Conservation (phyloP, 2,329 filamentous ascomycete species). For the Monosporascus sp. region DNA sequence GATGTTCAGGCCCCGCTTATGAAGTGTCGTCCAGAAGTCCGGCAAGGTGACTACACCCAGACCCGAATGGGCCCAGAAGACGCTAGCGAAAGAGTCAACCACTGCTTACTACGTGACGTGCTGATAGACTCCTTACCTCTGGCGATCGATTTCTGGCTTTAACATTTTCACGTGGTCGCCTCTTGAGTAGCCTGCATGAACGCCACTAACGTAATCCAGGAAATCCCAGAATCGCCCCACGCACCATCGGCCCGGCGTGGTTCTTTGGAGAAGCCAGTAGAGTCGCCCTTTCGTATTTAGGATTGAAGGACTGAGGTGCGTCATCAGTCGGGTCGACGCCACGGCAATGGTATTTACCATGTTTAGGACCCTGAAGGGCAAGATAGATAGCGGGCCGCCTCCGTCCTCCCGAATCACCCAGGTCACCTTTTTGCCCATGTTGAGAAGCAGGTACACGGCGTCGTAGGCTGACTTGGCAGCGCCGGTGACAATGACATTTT, state of each 20-base stretch:
- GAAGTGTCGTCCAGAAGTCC: slow-evolving; percentile 19
- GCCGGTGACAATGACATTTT: slow-evolving; percentile 16
- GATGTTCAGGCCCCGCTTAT: slow-evolving; percentile 13
- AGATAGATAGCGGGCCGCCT: slow-evolving; percentile 13
- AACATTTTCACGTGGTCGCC: slow-evolving; percentile 16
- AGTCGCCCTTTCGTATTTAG: slow-evolving; percentile 11
- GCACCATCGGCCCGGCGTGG: slow-evolving; percentile 10
- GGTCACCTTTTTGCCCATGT: slow-evolving; percentile 18
- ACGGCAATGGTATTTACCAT: slow-evolving; percentile 16
- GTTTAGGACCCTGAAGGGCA: slow-evolving; percentile 15
- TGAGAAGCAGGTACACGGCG: slow-evolving; percentile 18
- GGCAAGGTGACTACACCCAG: slow-evolving; percentile 15
- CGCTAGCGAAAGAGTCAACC: slow-evolving; percentile 8
- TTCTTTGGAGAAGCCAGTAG: slow-evolving; percentile 14
- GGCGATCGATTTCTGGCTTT: slow-evolving; percentile 17
- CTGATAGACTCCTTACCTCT: slow-evolving; percentile 11
- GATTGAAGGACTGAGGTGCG: slow-evolving; percentile 17
- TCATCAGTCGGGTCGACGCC: slow-evolving; percentile 16
- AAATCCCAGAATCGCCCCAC: slow-evolving; percentile 16
- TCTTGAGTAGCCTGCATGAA: slow-evolving; percentile 14
- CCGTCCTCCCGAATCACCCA: slow-evolving; percentile 22
- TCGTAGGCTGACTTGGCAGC: slow-evolving; percentile 23
- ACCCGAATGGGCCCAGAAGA: slow-evolving; percentile 19
- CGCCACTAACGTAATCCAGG: slow-evolving; percentile 12
- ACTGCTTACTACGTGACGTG: too few species aligned